These are phyloP conservation scores for Schwanniomyces occidentalis DNA, from an alignment of 805 yeast species.

Conservation along the genomic window DNA sequence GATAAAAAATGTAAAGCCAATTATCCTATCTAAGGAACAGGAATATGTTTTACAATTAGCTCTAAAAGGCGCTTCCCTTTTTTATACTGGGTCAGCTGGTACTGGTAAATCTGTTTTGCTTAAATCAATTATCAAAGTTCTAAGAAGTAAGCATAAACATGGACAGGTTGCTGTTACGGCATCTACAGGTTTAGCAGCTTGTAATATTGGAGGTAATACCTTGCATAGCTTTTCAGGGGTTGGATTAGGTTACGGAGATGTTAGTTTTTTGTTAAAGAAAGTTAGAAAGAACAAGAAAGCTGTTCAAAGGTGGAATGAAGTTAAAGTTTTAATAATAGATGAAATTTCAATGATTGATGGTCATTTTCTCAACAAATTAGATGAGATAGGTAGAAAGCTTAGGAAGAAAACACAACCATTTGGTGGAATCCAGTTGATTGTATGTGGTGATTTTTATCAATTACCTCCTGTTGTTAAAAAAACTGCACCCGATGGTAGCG, in stretches of 20 bases:
- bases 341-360: conserved; percentile 84
- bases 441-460: conserved; percentile 83
- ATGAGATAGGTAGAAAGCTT: conserved; percentile 55
- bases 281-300: conserved; percentile 54
- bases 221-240: conserved; percentile 77
- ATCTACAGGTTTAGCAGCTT: conserved; percentile 82
- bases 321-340: conserved; percentile 67
- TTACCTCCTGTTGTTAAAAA: conserved; percentile 66
- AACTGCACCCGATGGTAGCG: conserved; percentile 28
- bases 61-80: conserved; percentile 63
- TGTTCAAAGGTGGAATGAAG: conserved; percentile 52
- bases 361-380: conserved; percentile 60
- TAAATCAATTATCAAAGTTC: conserved; percentile 55
- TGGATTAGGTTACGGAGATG: conserved; percentile 65
- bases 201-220: conserved; percentile 78
- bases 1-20: conserved; percentile 34
- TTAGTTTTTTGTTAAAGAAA: conserved; percentile 47
- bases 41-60: conserved; percentile 65
- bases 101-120: conserved; percentile 95
- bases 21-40: conserved; percentile 55
- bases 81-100: conserved; percentile 98
- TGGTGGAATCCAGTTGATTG: conserved; percentile 77
- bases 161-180: conserved; percentile 75
- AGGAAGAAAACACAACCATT: conserved; percentile 54
- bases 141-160: conserved; percentile 45